Evolutionary conservation across 768 basidiomycete genomes (phyloP).

Genomic region (Calvatia gigantea): DNA sequence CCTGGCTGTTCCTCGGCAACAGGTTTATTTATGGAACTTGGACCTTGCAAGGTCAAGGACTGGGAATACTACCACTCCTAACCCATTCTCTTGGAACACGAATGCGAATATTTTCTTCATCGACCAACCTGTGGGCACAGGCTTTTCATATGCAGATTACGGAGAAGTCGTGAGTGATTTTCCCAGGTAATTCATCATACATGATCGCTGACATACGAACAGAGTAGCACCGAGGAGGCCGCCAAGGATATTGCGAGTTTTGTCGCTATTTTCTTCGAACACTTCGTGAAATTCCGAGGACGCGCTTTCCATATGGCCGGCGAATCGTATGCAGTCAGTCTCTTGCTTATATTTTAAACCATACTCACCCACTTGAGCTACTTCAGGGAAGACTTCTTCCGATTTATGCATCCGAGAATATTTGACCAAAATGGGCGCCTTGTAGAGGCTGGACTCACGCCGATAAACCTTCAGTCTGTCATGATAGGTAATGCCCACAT

Average conservation of each 20-base stretch:
- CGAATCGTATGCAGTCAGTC: conserved; percentile 59
- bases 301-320: conserved; percentile 63
- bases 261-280: conserved; percentile 69
- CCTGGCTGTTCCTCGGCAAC: conserved; percentile 42
- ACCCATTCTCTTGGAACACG: conserved; percentile 65
- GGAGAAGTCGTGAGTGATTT: conserved; percentile 61
- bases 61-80: conserved; percentile 45
- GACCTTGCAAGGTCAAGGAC: conserved; percentile 66
- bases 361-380: too few species aligned
- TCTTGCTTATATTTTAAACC: conserved; percentile 31
- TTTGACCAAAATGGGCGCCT: conserved; percentile 65
- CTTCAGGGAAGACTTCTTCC: conserved; percentile 65
- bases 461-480: conserved; percentile 65
- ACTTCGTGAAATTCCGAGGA: conserved; percentile 67
- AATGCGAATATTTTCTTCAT: conserved; percentile 64
- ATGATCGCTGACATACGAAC: conserved; percentile 43
- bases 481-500: conserved; percentile 59
- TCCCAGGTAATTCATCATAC: too few species aligned
- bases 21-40: conserved; percentile 72
- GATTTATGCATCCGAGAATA: conserved; percentile 70
- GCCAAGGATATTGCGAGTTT: conserved; percentile 70
- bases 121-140: conserved; percentile 60
- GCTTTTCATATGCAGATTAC: conserved; percentile 62
- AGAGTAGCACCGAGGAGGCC: conserved; percentile 62
- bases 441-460: conserved; percentile 45